Evolutionary conservation across 352 stramenopile species (phyloP), one percentile per base, ranked within the genome.

Genomic region (Plasmopara muralis): DNA sequence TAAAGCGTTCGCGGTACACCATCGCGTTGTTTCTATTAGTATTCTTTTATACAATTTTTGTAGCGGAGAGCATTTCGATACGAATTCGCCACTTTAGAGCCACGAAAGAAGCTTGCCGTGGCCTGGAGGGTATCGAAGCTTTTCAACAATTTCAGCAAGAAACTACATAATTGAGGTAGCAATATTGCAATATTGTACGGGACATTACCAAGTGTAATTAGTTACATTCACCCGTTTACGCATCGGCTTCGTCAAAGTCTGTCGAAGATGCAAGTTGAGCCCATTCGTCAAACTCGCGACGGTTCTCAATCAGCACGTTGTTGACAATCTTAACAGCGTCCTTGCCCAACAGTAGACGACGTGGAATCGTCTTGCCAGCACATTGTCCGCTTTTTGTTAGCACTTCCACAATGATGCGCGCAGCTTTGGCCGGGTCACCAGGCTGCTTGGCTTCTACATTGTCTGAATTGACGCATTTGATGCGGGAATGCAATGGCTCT

Each of bases 371-470:
- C 46, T 72, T 72, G 2, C 55, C 64, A n/a, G 33, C 16, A 28
- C 67, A 72, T 2, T 62, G 65, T 34, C 68, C 70, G 15, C 41
- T 72, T 47, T 70, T 72, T 2, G 64, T 72, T 6, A 72, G 57
- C 0, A 68, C 50, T n/a, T 72, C 64, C 0, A 72, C 56, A 34
- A 72, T 72, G 13, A 72, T 42, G 43, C 57, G 55, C 8, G 60
- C 64, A 29, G 50, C 64, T 31, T 72, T 72, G 31, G 60, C 61
- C 29, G 64, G 60, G 39, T 72, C 64, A 5, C 64, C 64, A 44
- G 60, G 60, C 40, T 69, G 64, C 20, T 59, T 64, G 6, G 41
- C 50, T 15, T 47, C 47, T 2, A 35, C 1, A 4, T 7, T 13
- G 2, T 61, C 35, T 2, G 44, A 47, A 31, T 66, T 66, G 13